Evolutionary conservation across 352 stramenopile genomes (phyloP).

Genomic region (Saprolegnia parasitica): DNA sequence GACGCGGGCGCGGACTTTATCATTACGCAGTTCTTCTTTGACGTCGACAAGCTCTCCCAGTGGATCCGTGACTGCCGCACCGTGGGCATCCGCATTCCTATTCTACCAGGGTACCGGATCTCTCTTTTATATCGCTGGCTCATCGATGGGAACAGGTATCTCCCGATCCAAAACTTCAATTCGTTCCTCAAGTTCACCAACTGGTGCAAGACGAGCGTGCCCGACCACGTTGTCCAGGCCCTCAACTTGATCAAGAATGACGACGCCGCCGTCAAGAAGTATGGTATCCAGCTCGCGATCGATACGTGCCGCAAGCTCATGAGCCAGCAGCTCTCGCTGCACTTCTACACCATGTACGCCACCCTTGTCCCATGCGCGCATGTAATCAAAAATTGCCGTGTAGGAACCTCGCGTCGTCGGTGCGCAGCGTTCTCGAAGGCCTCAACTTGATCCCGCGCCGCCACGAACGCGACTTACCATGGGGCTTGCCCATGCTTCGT

Average conservation of each 20-base stretch:
- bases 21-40: slow-evolving; percentile 99
- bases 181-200: slow-evolving; percentile 98
- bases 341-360: slow-evolving; percentile 91
- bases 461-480: slow-evolving; percentile 64
- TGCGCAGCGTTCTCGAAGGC: slow-evolving; percentile 75
- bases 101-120: slow-evolving; percentile 95
- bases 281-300: slow-evolving; percentile 92
- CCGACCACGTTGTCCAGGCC: slow-evolving; percentile 67
- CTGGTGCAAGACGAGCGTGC: slow-evolving; percentile 97
- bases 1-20: slow-evolving; percentile 98
- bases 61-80: slow-evolving; percentile 93
- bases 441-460: slow-evolving; percentile 59
- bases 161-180: slow-evolving; percentile 89
- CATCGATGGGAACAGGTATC: slow-evolving; percentile 28
- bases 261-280: slow-evolving; percentile 89
- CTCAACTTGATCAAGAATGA: slow-evolving; percentile 92
- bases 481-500: slow-evolving; percentile 62
- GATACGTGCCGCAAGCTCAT: slow-evolving; percentile 91
- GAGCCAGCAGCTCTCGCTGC: slow-evolving; percentile 69
- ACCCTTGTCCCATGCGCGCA: background rate
- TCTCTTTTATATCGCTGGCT: slow-evolving; percentile 33
- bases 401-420: slow-evolving; percentile 82
- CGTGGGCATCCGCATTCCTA: slow-evolving; percentile 91
- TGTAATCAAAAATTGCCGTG: too few relatives aligned
- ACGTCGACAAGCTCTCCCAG: slow-evolving; percentile 93